Evolutionary conservation across 768 basidiomycete genomes (phyloP), one percentile per base, ranked within the genome.

Genomic region (Russula abietina): DNA sequence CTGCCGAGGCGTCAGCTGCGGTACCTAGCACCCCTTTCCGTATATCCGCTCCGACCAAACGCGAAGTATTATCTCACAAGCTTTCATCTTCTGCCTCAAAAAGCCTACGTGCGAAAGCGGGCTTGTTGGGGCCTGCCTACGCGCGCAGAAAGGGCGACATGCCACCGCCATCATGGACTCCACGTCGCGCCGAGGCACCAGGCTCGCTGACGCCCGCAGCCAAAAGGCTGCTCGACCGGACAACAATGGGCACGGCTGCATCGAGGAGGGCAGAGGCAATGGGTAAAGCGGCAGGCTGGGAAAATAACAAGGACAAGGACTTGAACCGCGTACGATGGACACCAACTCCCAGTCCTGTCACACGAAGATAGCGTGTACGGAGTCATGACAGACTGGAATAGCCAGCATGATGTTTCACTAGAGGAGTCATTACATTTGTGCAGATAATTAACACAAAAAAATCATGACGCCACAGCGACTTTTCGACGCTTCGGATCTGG

Each of bases 141-240:
- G 60, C 74, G 69, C 52, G 64, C 69, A 76, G 73, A 57, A 80
- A 79, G 60, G 81, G 83, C 11, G 72, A 76, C n/a, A 94, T 93
- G 92, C 81, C 79, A 10, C 91, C 93, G 28, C 91, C 91, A 14
- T 78, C 77, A 10, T 86, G 83, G 82, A 94, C 93, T 2, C 92
- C 93, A 1, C 80, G 85, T 64, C 81, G 84, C 66, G 81, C 85
- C 17, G 85, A 88, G 50, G 87, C 85, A 48, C 75, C 84, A 10
- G 91, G 90, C 7, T 83, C 80, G 64, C 73, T 96, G 65, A 95
- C 93, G 0, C 93, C 93, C n/a, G 94, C 94, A 30, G 94, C 85
- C 28, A 82, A 79, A 70, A 78, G 86, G 64, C 70, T 97, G 49
- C 75, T 97, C 65, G 84, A 93, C 67, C 78, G 88, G 68, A 86